A percentile compares a stretch with the other conserved stretches of the same genome.
These are phyloP conservation scores for Debaryomyces psychrophilus DNA, from an alignment of 1,139 yeast species.

Conservation along the genomic window DNA sequence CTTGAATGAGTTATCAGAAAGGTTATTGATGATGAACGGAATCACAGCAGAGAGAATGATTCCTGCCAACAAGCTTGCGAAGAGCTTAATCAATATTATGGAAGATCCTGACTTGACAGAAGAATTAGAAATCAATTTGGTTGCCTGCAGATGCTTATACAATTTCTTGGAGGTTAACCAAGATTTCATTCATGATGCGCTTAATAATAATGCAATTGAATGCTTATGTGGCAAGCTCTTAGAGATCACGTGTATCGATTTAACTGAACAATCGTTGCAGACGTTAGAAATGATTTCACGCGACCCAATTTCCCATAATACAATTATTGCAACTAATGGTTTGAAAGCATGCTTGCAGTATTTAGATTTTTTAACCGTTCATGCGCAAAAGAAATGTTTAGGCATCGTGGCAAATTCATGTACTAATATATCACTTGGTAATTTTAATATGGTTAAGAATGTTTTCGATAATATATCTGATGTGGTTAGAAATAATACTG, in stretches of 20 bases:
- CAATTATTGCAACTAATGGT: slow-evolving; percentile 61
- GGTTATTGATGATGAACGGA: slow-evolving; percentile 69
- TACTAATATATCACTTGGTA: slow-evolving; percentile 45
- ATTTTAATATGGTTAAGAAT: slow-evolving; percentile 53
- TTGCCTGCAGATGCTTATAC: slow-evolving; percentile 83
- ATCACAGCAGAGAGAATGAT: slow-evolving; percentile 63
- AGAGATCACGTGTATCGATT: slow-evolving; percentile 82
- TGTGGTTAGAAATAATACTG: slow-evolving; percentile 62
- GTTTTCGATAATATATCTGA: slow-evolving; percentile 65
- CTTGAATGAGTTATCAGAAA: slow-evolving; percentile 63
- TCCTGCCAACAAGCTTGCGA: slow-evolving; percentile 62
- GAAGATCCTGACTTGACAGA: slow-evolving; percentile 60
- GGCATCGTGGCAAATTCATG: slow-evolving; percentile 79
- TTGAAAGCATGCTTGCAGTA: slow-evolving; percentile 69
- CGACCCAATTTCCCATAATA: slow-evolving; percentile 51
- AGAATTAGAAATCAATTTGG: slow-evolving; percentile 76
- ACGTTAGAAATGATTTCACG: slow-evolving; percentile 71
- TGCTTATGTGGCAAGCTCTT: slow-evolving; percentile 66
- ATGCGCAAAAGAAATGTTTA: slow-evolving; percentile 85
- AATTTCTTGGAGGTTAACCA: slow-evolving; percentile 79
- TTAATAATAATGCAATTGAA: slow-evolving; percentile 67
- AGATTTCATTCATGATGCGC: slow-evolving; percentile 65
- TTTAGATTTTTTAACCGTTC: slow-evolving; percentile 85
- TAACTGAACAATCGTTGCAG: slow-evolving; percentile 87
- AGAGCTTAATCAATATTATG: slow-evolving; percentile 60